Evolutionary conservation across 2,329 filamentous ascomycete genomes (phyloP).

Genomic region (Daldinia sp.): DNA sequence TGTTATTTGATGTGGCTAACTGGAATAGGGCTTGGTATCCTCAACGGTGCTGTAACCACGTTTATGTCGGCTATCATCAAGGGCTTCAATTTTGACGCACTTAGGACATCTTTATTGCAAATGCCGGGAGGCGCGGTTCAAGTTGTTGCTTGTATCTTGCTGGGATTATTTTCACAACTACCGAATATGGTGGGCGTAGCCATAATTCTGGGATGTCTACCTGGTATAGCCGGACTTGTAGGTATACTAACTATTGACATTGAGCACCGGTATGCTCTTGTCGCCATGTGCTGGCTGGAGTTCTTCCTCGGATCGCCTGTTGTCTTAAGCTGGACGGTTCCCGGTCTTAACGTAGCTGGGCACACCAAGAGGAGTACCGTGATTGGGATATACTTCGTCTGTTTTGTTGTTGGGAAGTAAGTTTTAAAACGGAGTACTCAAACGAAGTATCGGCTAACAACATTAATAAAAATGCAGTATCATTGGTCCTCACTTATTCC

Average conservation of each 20-base stretch:
- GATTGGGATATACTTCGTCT: constrained; percentile 58
- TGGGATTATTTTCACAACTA: constrained; percentile 55
- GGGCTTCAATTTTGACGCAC: constrained; percentile 47
- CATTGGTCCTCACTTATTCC: constrained; percentile 48
- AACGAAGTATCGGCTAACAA: constrained; percentile 6
- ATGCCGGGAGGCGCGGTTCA: constrained; percentile 52
- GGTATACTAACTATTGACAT: constrained; percentile 58
- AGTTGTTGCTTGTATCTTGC: constrained; percentile 39
- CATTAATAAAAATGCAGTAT: constrained; percentile 18
- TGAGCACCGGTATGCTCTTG: constrained; percentile 56
- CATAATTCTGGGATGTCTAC: constrained; percentile 37
- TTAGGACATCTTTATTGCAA: constrained; percentile 53
- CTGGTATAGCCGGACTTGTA: constrained; percentile 54
- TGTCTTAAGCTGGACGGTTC: constrained; percentile 60
- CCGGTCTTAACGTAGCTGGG: constrained; percentile 56
- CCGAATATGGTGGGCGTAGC: constrained; percentile 49
- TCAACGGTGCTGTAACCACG: constrained; percentile 59
- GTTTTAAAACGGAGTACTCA: neutral
- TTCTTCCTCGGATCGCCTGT: constrained; percentile 59
- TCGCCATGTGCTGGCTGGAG: constrained; percentile 62
- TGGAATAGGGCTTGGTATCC: constrained; percentile 54
- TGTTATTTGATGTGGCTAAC: constrained; percentile 52
- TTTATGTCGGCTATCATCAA: constrained; percentile 54
- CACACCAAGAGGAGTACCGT: constrained; percentile 61
- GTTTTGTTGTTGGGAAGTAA: constrained; percentile 57